phyloP scores from a whole-genome alignment of 2,329 filamentous ascomycete genomes.

The Berkeleyomyces rouxiae region DNA sequence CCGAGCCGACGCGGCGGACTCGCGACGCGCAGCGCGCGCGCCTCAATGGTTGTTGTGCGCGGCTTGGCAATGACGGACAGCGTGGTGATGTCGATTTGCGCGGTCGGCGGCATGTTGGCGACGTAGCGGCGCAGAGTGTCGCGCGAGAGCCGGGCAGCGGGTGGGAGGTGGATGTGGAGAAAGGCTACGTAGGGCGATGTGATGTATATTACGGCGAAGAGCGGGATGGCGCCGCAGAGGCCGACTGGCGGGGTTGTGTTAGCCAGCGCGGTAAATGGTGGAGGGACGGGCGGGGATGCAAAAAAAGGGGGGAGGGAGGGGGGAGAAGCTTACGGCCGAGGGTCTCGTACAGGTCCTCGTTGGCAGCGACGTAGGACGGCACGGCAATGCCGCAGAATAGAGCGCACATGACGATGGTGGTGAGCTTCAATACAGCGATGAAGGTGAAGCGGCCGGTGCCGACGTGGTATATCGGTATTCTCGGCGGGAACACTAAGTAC shows the following conservation, averaged over 20 bases:
- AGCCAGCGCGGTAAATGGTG: background rate
- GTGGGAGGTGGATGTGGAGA: slow-evolving; percentile 52
- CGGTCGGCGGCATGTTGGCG: slow-evolving; percentile 27
- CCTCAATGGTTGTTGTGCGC: slow-evolving; percentile 28
- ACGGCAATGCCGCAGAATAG: slow-evolving; percentile 49
- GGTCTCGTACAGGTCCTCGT: slow-evolving; percentile 22
- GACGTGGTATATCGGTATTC: slow-evolving; percentile 57
- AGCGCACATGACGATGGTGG: slow-evolving; percentile 50
- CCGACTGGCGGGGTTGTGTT: slow-evolving; percentile 27
- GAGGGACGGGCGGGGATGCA: background rate
- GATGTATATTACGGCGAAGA: slow-evolving; percentile 46
- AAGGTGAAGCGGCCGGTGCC: slow-evolving; percentile 51
- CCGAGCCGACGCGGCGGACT: slow-evolving; percentile 20
- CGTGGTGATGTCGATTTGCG: slow-evolving; percentile 35
- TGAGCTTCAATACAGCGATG: slow-evolving; percentile 53
- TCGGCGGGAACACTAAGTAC: slow-evolving; percentile 33
- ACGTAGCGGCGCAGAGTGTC: slow-evolving; percentile 37
- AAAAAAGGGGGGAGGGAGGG: background rate
- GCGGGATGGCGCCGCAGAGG: slow-evolving; percentile 44
- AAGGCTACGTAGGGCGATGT: slow-evolving; percentile 56
- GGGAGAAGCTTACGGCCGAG: slow-evolving; percentile 23
- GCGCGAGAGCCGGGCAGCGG: slow-evolving; percentile 44
- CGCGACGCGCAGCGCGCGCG: slow-evolving; percentile 22
- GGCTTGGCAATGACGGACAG: slow-evolving; percentile 40
- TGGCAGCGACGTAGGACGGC: slow-evolving; percentile 36